Base-by-base conservation (phyloP, 768 basidiomycete genomes). In the Macrolepiota fuliginosa region DNA sequence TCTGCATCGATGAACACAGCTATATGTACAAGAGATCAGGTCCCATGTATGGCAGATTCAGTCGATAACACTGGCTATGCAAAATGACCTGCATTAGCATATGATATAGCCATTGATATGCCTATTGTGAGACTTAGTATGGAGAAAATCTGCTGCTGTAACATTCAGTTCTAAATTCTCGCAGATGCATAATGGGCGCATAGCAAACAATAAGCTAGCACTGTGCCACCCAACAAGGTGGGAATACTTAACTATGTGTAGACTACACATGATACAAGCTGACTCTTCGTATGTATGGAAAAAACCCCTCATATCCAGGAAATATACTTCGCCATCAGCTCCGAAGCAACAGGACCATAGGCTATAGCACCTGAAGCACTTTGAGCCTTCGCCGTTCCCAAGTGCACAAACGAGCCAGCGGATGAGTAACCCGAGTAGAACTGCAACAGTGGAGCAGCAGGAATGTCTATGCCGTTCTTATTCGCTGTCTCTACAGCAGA, bases 251-350 rank as follows among this genome's bases (percentile, higher is more conserved):
- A n/a, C n/a, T n/a, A n/a, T n/a, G n/a, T n/a, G n/a, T n/a, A n/a
- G n/a, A 42, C 40, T 42, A 13, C 11, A 13, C 13, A 42, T 7
- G 29, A 32, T 7, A 7, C 40, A 42, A 42, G 11, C 40, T n/a
- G 11, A n/a, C 12, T n/a, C 11, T 42, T 4, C n/a, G 40, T 10
- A 42, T n/a, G n/a, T n/a, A n/a, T n/a, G n/a, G n/a, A 47, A 47
- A 27, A 24, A 49, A 57, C 32, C 13, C 12, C 35, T 51, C 35
- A 51, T 3, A 62, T n/a, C 62, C 62, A 63, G 45, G 52, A 47
- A 10, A 35, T 39, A 55, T 63, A 63, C 45, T 60, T 54, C 35
- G 40, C 29, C 57, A 63, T 60, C 29, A 63, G 19, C 11, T 60
- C 62, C 12, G 24, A 19, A 10, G 57, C 47, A 4, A 63, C 47